Evolutionary conservation across 768 basidiomycete species (phyloP), one percentile per base, ranked within the genome.

Genomic region (Amanita brunnescens): DNA sequence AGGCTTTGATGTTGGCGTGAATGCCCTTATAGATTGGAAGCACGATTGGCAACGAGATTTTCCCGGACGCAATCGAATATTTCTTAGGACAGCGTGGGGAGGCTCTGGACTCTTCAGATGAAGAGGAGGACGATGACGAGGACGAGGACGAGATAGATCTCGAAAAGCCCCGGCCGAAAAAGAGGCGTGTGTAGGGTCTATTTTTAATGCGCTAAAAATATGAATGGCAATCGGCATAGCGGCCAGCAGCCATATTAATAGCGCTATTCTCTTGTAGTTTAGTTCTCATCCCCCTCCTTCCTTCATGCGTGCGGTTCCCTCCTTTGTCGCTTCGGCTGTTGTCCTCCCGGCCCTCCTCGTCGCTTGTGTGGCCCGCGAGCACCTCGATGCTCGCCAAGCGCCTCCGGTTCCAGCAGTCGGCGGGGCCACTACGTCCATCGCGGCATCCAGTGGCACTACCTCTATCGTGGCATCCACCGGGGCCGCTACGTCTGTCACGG

Each of bases 111-210:
- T 78, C 76, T 35, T 83, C 85, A 30, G 83, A 83, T 12, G 81
- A 83, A 39, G 77, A 78, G 26, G 37, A 35, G 5, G 76, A 79
- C 6, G 78, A 79, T 6, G 82, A 85, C 10, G 82, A 84, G 6
- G 85, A 87, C 2, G 83, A 85, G 29, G 86, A 88, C 39, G 90
- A 91, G 65, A 92, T 92, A 67, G 90, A 92, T 67, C 70, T 92
- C 52, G 90, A 92, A 66, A 85, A 87, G 67, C 90, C 89, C 38
- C 75, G 79, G 55, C 61, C 80, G 49, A 91, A 91, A 70, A 88
- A 84, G 69, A 80, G 77, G 68, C 80, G 78, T 61, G 75, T 79
- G 47, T 83, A 73, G 65, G 62, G 43, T 48, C 45, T 46, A 42
- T 43, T 30, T 33, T 39, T 34, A 55, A 9, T 1, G 5, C 0